Percentiles rank a stretch among this genome's conserved stretches.
Evolutionary conservation across 768 basidiomycete genomes (phyloP).

Genomic region (Pholiota conissans): DNA sequence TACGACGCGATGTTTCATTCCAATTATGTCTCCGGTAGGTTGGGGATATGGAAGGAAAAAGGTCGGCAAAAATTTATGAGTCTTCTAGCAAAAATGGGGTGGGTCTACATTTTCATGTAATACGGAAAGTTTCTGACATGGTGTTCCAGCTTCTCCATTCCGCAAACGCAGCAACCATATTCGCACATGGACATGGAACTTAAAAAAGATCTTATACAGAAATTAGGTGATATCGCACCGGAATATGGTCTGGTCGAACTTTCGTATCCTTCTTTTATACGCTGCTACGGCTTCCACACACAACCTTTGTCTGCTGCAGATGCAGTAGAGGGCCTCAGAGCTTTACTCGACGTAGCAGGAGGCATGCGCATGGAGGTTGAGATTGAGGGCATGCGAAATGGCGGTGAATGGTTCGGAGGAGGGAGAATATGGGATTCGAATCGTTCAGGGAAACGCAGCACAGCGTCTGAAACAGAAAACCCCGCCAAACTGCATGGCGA

Average conservation of each 20-base stretch:
- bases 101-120: constrained; percentile 17
- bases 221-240: constrained; percentile 87
- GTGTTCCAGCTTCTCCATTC: constrained; percentile 77
- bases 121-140: background rate
- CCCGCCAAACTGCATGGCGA: constrained; percentile 14
- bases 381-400: constrained; percentile 81
- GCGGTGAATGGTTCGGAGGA: constrained; percentile 96
- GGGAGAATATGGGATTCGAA: constrained; percentile 73
- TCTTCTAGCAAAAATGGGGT: constrained; percentile 99
- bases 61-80: constrained; percentile 89
- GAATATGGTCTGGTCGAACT: constrained; percentile 95
- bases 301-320: constrained; percentile 91
- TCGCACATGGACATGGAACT: constrained; percentile 96
- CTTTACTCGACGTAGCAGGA: constrained; percentile 87
- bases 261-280: constrained; percentile 90
- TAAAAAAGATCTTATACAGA: constrained; percentile 75
- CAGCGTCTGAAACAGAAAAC: constrained; percentile 25
- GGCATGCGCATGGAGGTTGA: constrained; percentile 92
- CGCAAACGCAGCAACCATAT: constrained; percentile 92
- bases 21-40: constrained; percentile 90
- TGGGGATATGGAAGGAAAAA: constrained; percentile 95
- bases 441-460: constrained; percentile 34
- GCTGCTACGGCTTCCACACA: constrained; percentile 87
- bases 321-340: constrained; percentile 85
- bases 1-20: constrained; percentile 99